Evolutionary conservation across 1,284 basidiomycete genomes (phyloP).

Genomic region (Sphagnurus paluster): DNA sequence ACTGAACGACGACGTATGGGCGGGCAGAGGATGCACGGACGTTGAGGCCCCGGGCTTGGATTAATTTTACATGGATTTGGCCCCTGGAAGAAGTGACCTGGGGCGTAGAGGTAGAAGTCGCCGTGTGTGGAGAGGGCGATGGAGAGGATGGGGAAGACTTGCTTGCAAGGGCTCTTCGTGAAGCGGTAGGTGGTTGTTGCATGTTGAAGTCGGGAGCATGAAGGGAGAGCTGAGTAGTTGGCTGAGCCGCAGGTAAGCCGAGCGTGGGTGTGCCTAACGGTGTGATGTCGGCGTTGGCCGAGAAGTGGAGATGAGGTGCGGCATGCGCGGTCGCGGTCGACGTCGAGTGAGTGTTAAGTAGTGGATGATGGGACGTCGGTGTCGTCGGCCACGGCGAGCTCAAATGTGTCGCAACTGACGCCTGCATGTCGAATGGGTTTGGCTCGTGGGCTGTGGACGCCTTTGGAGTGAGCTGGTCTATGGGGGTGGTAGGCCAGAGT

Average conservation of each 20-base stretch:
- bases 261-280: conserved; percentile 28
- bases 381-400: conserved; percentile 22
- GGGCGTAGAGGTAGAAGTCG: conserved; percentile 32
- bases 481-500: conserved; percentile 61
- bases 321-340: conserved; percentile 13
- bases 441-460: conserved; percentile 53
- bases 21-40: conserved; percentile 66
- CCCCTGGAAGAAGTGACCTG: conserved; percentile 58
- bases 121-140: conserved; percentile 39
- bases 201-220: conserved; percentile 80
- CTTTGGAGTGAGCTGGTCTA: conserved; percentile 74
- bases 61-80: conserved; percentile 94
- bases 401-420: conserved; percentile 7
- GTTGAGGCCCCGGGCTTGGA: conserved; percentile 87
- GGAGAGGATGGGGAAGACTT: conserved; percentile 38
- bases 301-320: conserved; percentile 16
- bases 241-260: conserved; percentile 54
- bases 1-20: conserved; percentile 97
- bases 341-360: conserved; percentile 23
- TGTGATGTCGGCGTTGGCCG: conserved; percentile 40
- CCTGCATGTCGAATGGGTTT: conserved; percentile 69
- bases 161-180: conserved; percentile 37
- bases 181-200: conserved; percentile 54
- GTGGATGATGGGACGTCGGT: conserved; percentile 31
- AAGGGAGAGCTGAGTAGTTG: conserved; percentile 74